Percentiles rank a stretch among this genome's conserved stretches.
Evolutionary conservation across 441 rosid species (phyloP).

Genomic region (Euphorbia schlechtendalii): DNA sequence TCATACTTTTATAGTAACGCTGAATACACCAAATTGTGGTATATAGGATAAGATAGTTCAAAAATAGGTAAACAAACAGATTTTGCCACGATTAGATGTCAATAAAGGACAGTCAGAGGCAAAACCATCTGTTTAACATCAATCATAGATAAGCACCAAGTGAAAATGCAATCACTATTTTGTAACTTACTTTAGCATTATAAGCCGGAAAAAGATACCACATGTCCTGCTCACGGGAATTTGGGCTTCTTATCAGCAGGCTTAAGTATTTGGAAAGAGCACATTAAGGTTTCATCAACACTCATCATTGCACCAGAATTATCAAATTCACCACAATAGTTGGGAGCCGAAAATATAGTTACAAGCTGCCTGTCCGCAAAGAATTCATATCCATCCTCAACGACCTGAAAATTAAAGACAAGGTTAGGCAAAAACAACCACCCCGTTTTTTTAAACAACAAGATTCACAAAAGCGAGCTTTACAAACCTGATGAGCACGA

Average conservation of each 20-base stretch:
- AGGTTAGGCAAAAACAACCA: background rate
- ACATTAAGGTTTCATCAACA: constrained; percentile 78
- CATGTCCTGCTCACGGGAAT: constrained; percentile 35
- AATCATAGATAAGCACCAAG: background rate
- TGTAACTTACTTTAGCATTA: constrained; percentile 14
- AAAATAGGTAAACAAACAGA: background rate
- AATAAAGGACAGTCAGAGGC: background rate
- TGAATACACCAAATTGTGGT: background rate
- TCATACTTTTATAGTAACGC: background rate
- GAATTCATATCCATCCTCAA: constrained; percentile 97
- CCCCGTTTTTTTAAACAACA: background rate
- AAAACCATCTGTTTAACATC: background rate
- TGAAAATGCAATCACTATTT: background rate
- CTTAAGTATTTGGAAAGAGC: constrained; percentile 94
- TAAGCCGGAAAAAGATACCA: background rate
- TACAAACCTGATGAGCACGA: constrained; percentile 87
- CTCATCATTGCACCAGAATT: constrained; percentile 98
- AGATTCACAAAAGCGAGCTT: constrained; percentile 2
- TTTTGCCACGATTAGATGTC: background rate
- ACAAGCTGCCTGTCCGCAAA: constrained; percentile 91
- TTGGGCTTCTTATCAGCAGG: constrained; percentile 72
- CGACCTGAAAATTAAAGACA: constrained; percentile 43
- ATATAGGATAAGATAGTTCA: background rate
- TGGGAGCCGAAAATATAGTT: constrained; percentile 88
- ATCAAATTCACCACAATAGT: constrained; percentile 95